Evolutionary conservation across 2,329 filamentous ascomycete species (phyloP), one percentile per base, ranked within the genome.

Genomic region (Dothistroma pini): DNA sequence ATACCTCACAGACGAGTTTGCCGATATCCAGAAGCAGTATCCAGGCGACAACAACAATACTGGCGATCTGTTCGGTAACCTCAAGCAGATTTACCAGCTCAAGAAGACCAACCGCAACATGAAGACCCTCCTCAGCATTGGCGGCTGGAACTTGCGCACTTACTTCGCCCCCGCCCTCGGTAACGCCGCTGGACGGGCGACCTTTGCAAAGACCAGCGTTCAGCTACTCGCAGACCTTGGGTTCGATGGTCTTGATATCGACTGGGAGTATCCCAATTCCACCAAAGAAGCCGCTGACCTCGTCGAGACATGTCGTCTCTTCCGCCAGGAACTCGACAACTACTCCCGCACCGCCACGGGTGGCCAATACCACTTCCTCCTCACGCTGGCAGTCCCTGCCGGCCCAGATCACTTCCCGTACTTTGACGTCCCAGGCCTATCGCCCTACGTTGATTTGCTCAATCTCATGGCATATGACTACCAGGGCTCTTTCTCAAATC

Each of bases 41-140:
- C 74, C 83, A 0, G 78, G 75, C n/a, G 89, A 93, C 71, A 87
- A 84, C 79, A 80, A 80, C 59, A 44, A 14, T 1, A 49, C 62
- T 9, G 58, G 56, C 11, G 49, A 60, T 41, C 51, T 86, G 54
- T 91, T 91, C 69, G 91, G 91, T 38, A 88, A 85, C 69, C 75
- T 92, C 65, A 91, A 91, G 76, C 89, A 93, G 72, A 78, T 95
- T 1, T 89, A 83, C 73, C 74, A 90, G 1, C 81, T 89, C 58
- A 96, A 95, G 79, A 87, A 91, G 76, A 76, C 81, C 66, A 85
- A 95, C 73, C 85, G 90, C 21, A 84, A 89, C 57, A 76, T 95
- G 61, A 95, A 96, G 76, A 82, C 88, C 3, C 81, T 96, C 14
- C 83, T 96, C 7, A 91, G 88, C 51, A 90, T 95, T 62, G 91